A percentile compares a stretch with the other conserved stretches of the same genome.
Evolutionary conservation across 805 yeast species (phyloP).

Genomic region (Yarrowia sp.): DNA sequence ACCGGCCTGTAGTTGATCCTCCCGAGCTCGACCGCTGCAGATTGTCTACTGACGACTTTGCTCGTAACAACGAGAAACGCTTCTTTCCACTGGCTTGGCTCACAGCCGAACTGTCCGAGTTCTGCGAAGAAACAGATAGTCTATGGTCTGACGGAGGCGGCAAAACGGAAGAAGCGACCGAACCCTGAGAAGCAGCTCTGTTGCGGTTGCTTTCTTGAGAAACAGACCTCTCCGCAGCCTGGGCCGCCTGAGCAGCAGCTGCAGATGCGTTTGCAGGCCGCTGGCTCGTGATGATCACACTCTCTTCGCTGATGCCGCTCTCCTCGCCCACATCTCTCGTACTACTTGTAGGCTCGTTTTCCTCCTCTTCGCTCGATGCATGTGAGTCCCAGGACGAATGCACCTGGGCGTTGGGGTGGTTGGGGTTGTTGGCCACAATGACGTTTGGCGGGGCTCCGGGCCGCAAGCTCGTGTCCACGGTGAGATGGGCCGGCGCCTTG

Average conservation of each 20-base stretch:
- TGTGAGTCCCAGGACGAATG: conserved; percentile 34
- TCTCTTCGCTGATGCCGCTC: conserved; percentile 17
- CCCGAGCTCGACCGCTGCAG: conserved; percentile 13
- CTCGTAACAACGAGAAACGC: conserved; percentile 17
- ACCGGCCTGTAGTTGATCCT: conserved; percentile 6
- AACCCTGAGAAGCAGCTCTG: conserved; percentile 28
- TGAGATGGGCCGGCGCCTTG: conserved; percentile 26
- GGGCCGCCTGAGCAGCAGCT: neutral
- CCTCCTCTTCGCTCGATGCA: conserved; percentile 34
- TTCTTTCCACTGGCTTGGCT: conserved; percentile 10
- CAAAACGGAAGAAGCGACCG: conserved; percentile 16
- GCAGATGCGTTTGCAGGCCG: conserved; percentile 30
- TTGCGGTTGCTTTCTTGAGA: neutral
- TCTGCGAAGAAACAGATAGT: conserved; percentile 20
- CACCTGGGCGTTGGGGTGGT: conserved; percentile 38
- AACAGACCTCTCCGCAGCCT: too few species aligned
- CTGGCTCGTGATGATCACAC: conserved; percentile 24
- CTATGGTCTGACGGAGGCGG: conserved; percentile 14
- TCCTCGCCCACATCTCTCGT: conserved; percentile 7
- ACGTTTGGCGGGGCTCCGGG: conserved; percentile 1
- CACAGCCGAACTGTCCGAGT: conserved; percentile 16
- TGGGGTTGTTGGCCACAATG: conserved; percentile 22
- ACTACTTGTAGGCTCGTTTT: neutral
- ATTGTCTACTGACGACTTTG: conserved; percentile 33
- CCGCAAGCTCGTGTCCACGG: conserved; percentile 21